phyloP scores from a whole-genome alignment of 805 yeast species.

The Metschnikowia cubensis region DNA sequence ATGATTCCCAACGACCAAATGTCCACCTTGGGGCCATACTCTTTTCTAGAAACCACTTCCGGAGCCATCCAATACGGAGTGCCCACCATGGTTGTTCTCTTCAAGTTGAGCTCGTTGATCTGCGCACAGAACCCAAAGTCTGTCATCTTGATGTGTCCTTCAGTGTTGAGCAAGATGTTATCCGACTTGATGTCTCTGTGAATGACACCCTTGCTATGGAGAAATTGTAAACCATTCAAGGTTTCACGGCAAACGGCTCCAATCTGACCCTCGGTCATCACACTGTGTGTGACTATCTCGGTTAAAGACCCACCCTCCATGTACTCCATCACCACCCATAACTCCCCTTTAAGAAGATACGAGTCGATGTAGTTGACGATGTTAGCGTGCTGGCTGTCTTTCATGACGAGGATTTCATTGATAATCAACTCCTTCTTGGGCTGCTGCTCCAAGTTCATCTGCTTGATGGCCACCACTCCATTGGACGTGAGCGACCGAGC shows the following conservation, averaged over 20 bases:
- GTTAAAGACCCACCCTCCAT: constrained; percentile 99
- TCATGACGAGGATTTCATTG: constrained; percentile 21
- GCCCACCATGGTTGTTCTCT: constrained; percentile 98
- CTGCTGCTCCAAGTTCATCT: constrained; percentile 91
- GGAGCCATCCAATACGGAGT: constrained; percentile 99
- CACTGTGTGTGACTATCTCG: constrained; percentile 87
- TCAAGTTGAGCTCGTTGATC: constrained; percentile 67
- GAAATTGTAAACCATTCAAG: constrained; percentile 74
- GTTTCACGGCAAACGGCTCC: constrained; percentile 95
- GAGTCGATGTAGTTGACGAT: constrained; percentile 20
- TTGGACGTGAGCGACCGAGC: constrained; percentile 53
- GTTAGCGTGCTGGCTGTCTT: constrained; percentile 19
- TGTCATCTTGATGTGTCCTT: constrained; percentile 88
- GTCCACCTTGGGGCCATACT: constrained; percentile 95
- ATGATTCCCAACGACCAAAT: constrained; percentile 97
- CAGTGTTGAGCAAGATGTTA: constrained; percentile 75
- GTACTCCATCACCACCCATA: constrained; percentile 98
- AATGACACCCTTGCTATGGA: constrained; percentile 89
- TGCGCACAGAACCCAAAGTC: constrained; percentile 98
- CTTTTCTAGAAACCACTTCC: constrained; percentile 91
- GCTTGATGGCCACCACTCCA: constrained; percentile 79
- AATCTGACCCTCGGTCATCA: constrained; percentile 90
- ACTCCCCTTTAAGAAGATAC: constrained; percentile 58
- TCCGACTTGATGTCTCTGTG: constrained; percentile 97
- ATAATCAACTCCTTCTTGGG: constrained; percentile 94